These are phyloP conservation scores for Grifola frondosa DNA, from an alignment of 1,284 basidiomycete species.

Conservation along the genomic window DNA sequence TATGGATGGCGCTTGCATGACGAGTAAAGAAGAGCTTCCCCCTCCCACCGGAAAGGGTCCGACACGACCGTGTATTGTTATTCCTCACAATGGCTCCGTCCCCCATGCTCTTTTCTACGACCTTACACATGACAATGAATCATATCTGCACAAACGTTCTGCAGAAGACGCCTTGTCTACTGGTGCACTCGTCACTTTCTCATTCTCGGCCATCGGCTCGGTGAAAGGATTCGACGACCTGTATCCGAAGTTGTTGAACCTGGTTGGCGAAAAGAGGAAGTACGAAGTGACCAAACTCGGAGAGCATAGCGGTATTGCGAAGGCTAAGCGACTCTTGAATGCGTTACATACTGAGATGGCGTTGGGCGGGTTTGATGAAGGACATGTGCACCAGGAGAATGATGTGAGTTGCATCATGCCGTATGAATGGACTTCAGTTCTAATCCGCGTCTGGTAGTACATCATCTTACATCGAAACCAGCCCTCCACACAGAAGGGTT, in stretches of 20 bases:
- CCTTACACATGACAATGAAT: slow-evolving; percentile 94
- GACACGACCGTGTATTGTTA: slow-evolving; percentile 70
- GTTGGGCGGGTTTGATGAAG: slow-evolving; percentile 78
- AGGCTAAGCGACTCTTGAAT: slow-evolving; percentile 83
- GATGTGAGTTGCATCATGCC: slow-evolving; percentile 56
- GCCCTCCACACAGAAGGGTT: slow-evolving; percentile 88
- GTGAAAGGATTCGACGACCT: slow-evolving; percentile 96
- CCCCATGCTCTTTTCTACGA: slow-evolving; percentile 95
- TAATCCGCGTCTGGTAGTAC: slow-evolving; percentile 54
- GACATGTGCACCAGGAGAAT: slow-evolving; percentile 94
- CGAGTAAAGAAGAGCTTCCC: slow-evolving; percentile 70
- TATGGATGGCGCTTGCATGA: slow-evolving; percentile 87
- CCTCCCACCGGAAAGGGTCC: slow-evolving; percentile 80
- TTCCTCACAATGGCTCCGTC: slow-evolving; percentile 77
- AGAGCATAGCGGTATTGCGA: slow-evolving; percentile 70
- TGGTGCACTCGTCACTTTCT: slow-evolving; percentile 86
- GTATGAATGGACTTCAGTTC: background rate
- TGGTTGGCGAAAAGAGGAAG: slow-evolving; percentile 79
- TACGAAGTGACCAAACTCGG: slow-evolving; percentile 66
- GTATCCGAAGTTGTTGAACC: slow-evolving; percentile 88
- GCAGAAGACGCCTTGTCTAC: slow-evolving; percentile 93
- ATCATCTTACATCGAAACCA: slow-evolving; percentile 90
- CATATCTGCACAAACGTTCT: slow-evolving; percentile 83
- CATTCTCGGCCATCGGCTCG: slow-evolving; percentile 82
- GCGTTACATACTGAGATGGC: slow-evolving; percentile 89